Base-by-base conservation (phyloP, 139 green algal genomes). In the Medakamo hakoo region DNA sequence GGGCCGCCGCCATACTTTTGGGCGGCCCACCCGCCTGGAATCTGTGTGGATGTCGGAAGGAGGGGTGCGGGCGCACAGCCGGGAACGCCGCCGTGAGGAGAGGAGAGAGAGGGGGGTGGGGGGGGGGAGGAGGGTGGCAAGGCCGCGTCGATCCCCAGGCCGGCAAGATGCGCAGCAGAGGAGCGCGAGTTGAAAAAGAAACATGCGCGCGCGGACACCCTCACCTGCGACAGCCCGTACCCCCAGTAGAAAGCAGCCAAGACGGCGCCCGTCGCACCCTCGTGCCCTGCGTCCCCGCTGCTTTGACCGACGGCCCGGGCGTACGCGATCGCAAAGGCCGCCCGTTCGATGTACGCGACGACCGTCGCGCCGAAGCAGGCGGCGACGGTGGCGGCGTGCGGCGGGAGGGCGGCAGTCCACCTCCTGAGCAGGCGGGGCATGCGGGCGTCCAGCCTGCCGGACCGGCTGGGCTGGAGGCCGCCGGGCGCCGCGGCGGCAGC, bases 211-310 rank as follows among this genome's bases (percentile, higher is more conserved):
- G n/a, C n/a, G n/a, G n/a, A n/a, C n/a, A 29, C 19, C 32, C 40
- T 49, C 49, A 84, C 82, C 78, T 96, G 90, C 14, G 91, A 94
- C 1, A 95, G 29, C 1, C 73, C 92, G 49, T 98, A 98, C 29
- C 92, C 92, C 78, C 88, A 97, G 70, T 90, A 98, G 62, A 98
- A 98, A 16, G 89, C 82, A 0, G 84, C 94, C n/a, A 98, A 70
- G 14, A 98, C 89, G 3, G 67, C 81, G 14, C 90, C 90, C 56
- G 94, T 93, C 0, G 71, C 82, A 14, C 91, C 90, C 58, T 95
- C 93, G n/a, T 71, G 71, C 66, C 91, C 86, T 30, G 83, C 77
- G 1, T 88, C 27, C 0, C 55, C 55, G 19, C 28, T 27, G 31
- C 14, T 4, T 4, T 73, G 80, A 32, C 77, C 58, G 40, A 87